Base-by-base conservation (phyloP, 2,329 filamentous ascomycete species). In the Apiospora rasikravindrae region DNA sequence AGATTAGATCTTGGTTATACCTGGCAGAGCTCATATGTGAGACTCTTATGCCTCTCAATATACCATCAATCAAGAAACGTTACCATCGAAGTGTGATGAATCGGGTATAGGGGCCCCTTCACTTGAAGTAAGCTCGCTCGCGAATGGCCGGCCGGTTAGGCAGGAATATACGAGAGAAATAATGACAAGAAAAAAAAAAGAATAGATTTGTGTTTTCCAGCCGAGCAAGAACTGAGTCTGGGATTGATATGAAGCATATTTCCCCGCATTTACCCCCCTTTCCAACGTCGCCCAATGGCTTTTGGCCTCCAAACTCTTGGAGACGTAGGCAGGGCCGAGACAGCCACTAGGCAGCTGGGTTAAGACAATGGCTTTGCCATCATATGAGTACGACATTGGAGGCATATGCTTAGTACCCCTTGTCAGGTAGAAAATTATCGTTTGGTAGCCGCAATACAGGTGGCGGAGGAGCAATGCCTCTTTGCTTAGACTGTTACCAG, bases 191-290 rank as follows among this genome's bases (percentile, higher is more conserved):
- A 61, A 29, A 14, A 11, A 40, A 19, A 40, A 40, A 14, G 10
- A n/a, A n/a, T 5, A n/a, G 22, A n/a, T 64, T 40, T 33, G 10
- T n/a, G 8, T 13, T 64, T 40, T 6, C 8, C 1, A 16, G 33
- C 1, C 13, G 57, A 64, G 33, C 0, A 57, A 37, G 29, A 37
- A 33, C 19, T 3, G 57, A 64, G 13, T 40, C 57, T n/a, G 57
- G 33, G 57, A 19, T 37, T 64, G 22, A 40, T 14, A 14, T 40
- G 13, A 64, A 37, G 19, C 40, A 40, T 61, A 61, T 61, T 61
- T 37, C 53, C 57, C 33, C 33, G 33, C 29, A 64, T 61, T 61
- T 64, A 37, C 57, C 57, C 57, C 29, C 57, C 29, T 40, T 64
- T 64, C 22, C 57, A 61, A 37, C 57, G 19, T 14, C 33, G 4